Percentiles rank a stretch among this genome's conserved stretches.
These are phyloP conservation scores for Phaffia australis DNA, from an alignment of 768 basidiomycete genomes.

Conservation along the genomic window DNA sequence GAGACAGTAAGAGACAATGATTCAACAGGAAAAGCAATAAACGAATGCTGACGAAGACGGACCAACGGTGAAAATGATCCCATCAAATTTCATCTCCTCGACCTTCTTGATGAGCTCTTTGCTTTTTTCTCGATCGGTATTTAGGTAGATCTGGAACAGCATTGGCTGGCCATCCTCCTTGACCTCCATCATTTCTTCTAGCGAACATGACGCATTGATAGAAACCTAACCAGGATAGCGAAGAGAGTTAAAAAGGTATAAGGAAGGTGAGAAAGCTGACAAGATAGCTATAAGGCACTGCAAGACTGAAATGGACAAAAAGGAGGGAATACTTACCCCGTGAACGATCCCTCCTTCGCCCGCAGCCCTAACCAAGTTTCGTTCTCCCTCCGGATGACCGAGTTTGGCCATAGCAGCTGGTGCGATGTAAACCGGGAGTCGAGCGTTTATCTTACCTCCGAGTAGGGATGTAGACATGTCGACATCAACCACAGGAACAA, in stretches of 20 bases:
- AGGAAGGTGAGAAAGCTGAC: not conserved
- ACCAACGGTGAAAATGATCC: slow-evolving; percentile 24
- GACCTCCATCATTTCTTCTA: slow-evolving; percentile 39
- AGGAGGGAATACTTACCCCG: slow-evolving; percentile 36
- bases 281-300: too few relatives aligned
- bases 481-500: slow-evolving; percentile 22
- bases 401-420: slow-evolving; percentile 75
- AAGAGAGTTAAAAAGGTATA: slow-evolving; percentile 3
- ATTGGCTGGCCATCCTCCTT: slow-evolving; percentile 34
- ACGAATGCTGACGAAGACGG: not conserved
- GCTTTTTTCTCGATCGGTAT: slow-evolving; percentile 8
- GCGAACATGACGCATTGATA: slow-evolving; percentile 37
- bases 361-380: slow-evolving; percentile 62
- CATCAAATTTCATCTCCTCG: slow-evolving; percentile 15
- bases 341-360: slow-evolving; percentile 62
- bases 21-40: not conserved
- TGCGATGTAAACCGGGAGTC: slow-evolving; percentile 68
- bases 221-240: slow-evolving; percentile 30
- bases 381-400: slow-evolving; percentile 76
- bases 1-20: not conserved
- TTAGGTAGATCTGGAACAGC: slow-evolving; percentile 34
- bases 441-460: slow-evolving; percentile 13
- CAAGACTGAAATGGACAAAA: too few relatives aligned
- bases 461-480: slow-evolving; percentile 25
- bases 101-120: slow-evolving; percentile 22